Conservation (phyloP, 305 asterid species). For the Nicotiana rustica region DNA sequence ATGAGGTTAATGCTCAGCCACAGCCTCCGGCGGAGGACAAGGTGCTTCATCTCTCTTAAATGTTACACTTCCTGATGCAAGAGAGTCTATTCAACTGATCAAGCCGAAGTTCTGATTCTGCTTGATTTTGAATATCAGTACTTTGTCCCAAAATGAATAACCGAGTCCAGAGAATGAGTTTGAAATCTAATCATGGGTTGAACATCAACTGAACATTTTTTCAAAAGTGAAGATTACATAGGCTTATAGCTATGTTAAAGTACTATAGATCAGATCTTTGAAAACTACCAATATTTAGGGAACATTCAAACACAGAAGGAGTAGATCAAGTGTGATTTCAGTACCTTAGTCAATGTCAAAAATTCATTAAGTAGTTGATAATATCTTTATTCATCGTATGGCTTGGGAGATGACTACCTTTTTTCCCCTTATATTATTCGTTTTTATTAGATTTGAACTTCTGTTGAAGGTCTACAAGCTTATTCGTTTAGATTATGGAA, state of each 20-base stretch:
- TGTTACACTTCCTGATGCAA: constrained; percentile 12
- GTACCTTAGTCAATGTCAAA: constrained; percentile 2
- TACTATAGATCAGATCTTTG: constrained; percentile 1
- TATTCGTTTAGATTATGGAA: background rate
- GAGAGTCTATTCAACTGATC: constrained; percentile 8
- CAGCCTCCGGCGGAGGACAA: constrained; percentile 68
- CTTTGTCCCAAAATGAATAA: constrained; percentile 30
- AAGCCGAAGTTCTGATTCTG: background rate
- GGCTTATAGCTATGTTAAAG: constrained; percentile 25
- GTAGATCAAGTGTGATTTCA: constrained; percentile 8
- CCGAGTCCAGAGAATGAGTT: constrained; percentile 21
- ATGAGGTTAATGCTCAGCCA: constrained; percentile 62
- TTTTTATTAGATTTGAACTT: constrained; percentile 6
- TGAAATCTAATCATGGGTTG: constrained; percentile 21
- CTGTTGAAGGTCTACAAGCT: background rate
- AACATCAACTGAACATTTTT: constrained; percentile 19
- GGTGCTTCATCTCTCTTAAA: constrained; percentile 54
- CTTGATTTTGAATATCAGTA: constrained; percentile 3
- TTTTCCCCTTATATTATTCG: background rate
- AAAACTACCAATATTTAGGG: constrained; percentile 11
- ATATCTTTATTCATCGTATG: constrained; percentile 13
- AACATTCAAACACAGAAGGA: background rate
- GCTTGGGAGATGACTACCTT: background rate
- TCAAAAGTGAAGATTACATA: background rate
- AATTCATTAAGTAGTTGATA: constrained; percentile 25